Base-by-base conservation (phyloP, 2,329 filamentous ascomycete species). In the Juglanconis juglandina region DNA sequence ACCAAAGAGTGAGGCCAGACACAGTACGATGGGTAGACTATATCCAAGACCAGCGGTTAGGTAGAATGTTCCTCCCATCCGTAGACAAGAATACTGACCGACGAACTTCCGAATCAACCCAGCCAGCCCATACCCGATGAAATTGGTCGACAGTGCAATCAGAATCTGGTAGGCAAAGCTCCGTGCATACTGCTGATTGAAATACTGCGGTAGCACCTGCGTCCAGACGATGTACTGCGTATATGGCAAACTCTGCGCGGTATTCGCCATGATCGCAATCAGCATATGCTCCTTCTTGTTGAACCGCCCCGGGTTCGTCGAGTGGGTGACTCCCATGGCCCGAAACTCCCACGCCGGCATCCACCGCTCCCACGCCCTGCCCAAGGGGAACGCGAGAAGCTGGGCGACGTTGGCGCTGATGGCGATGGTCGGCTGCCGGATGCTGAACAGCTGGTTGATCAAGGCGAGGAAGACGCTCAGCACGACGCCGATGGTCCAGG, bases 201-300 rank as follows among this genome's bases (percentile, higher is more conserved):
- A 84, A 48, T 73, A 71, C 0, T 77, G 78, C 33, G 83, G 68
- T 33, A 75, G 32, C 5, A 41, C 34, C 10, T 42, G 30, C 8
- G 42, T 42, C 39, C 42, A 42, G 37, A 53, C 14, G 17, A 53
- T 59, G 17, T 48, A 48, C 17, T 37, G 34, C 30, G 35, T 35
- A 33, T 51, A 58, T 1, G 55, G 32, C 30, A 44, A 30, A 4
- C 42, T 44, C 24, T 49, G 41, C 11, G 34, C 34, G n/a, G 81
- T 81, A 68, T 88, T 87, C 56, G 87, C 84, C 81, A 85, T 84
- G 69, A 84, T 82, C 33, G 79, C 77, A 61, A 85, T 81, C 53
- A 85, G 70, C 75, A 82, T 77, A 67, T 86, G 83, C 69, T 86
- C 84, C 71, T 86, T 87, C 66, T 79, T 80, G 56, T 79, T 81